Evolutionary conservation across 108 stramenopile genomes (phyloP), one percentile per base, ranked within the genome.

Genomic region (Ochromonas danica): DNA sequence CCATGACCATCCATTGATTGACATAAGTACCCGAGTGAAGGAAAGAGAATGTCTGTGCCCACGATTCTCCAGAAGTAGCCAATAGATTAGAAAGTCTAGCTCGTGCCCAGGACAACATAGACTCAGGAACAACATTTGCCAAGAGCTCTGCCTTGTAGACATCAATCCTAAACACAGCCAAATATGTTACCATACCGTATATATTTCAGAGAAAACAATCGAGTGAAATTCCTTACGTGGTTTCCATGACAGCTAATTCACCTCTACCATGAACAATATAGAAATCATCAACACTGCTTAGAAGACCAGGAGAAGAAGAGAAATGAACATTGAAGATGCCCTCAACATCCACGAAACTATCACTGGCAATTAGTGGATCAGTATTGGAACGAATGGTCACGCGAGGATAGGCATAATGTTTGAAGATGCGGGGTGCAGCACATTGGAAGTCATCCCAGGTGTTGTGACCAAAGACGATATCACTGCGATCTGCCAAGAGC

Each of bases 1-100:
- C 72, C 43, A 75, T 27, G 17, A 75, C 72, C 72, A 75, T 75
- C 72, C 72, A 75, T 75, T 75, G 72, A 36, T 75, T 75, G 14
- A 60, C 72, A 36, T 75, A 75, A 6, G 72, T 75, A 10, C 72
- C 72, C 3, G 10, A 14, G 40, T 75, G 72, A 33, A 57, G 27
- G 27, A 27, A 42, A 28, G 72, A 75, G 31, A 75, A 75, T 6
- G 22, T 27, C 40, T 60, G 27, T 14, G 72, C 43, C 72, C 72
- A 75, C 43, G 14, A 17, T 33, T 75, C 27, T 42, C 72, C 72
- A 27, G 25, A 27, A 57, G 3, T 27, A 10, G 72, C 72, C 40
- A 75, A 57, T 27, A 14, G 72, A 60, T 75, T 75, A 6, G 72
- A 6, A 28, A 60, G 41, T 31, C 63, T 3, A 28, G 30, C 17